Conservation (phyloP, 148 eudicot genomes). For the Tetragonia tetragonoides region DNA sequence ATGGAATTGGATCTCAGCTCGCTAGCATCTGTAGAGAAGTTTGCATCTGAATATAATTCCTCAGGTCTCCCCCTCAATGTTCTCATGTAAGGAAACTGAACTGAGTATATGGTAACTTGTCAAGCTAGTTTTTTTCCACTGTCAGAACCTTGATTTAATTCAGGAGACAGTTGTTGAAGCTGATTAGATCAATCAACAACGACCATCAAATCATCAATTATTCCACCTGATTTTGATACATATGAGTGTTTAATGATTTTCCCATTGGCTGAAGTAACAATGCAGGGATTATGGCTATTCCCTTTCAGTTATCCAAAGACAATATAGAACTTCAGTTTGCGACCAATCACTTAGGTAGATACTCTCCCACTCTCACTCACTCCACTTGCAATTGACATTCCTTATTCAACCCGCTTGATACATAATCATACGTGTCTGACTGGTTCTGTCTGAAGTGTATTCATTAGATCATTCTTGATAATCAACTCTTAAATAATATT, state of each 20-base stretch:
- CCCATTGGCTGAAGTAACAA: conserved; percentile 55
- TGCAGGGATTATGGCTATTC: conserved; percentile 92
- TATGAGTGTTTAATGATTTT: background rate
- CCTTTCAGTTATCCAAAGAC: conserved; percentile 74
- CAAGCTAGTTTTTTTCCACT: background rate
- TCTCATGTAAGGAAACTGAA: conserved; percentile 62
- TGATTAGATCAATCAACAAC: background rate
- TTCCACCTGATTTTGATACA: background rate
- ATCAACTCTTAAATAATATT: background rate
- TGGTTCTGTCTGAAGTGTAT: background rate
- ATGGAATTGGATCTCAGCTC: conserved; percentile 90
- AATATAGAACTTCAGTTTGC: conserved; percentile 83
- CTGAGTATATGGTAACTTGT: background rate
- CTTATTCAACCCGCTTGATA: background rate
- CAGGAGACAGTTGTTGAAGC: background rate
- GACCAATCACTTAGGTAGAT: conserved; percentile 78
- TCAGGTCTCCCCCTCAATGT: conserved; percentile 62
- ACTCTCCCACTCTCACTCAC: background rate
- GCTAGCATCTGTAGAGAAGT: conserved; percentile 63
- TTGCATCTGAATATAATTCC: conserved; percentile 67
- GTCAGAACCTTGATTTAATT: conserved; percentile 4
- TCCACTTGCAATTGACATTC: background rate
- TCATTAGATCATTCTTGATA: background rate
- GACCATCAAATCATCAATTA: background rate
- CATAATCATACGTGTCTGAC: background rate